A percentile compares a stretch with the other conserved stretches of the same genome.
Conservation (phyloP, 75 land plant species). For the Isoetes taiwanensis region DNA sequence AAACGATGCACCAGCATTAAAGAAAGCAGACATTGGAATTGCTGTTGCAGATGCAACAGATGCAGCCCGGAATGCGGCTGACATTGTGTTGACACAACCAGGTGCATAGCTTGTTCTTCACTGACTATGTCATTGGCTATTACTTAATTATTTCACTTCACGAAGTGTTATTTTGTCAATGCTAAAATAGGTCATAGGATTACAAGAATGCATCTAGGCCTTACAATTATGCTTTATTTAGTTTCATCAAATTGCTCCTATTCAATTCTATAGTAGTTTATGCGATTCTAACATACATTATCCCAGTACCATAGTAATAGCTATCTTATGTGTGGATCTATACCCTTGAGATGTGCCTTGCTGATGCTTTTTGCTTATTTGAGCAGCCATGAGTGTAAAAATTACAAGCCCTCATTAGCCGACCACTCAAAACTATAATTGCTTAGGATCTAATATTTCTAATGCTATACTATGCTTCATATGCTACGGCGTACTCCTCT, state of each 20-base stretch:
- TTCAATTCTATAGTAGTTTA: background rate
- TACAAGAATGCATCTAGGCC: too few relatives aligned
- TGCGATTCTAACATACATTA: background rate
- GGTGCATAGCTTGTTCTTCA: too few relatives aligned
- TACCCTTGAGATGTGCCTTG: too few relatives aligned
- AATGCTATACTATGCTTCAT: too few relatives aligned
- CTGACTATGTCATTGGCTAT: too few relatives aligned
- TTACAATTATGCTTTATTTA: background rate
- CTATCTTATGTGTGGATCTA: background rate
- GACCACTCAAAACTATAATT: too few relatives aligned
- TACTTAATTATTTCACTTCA: background rate
- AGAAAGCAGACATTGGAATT: background rate
- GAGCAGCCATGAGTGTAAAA: constrained; percentile 15
- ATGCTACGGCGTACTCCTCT: too few relatives aligned
- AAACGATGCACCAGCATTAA: constrained; percentile 5
- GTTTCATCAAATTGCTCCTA: background rate
- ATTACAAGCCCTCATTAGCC: too few relatives aligned
- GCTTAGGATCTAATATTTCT: too few relatives aligned
- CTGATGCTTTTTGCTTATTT: background rate
- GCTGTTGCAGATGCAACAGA: constrained; percentile 16
- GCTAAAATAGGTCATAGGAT: too few relatives aligned
- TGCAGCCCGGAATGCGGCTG: constrained; percentile 32
- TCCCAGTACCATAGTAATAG: background rate
- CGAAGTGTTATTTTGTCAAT: background rate
- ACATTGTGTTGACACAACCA: constrained; percentile 24